A percentile compares a stretch with the other conserved stretches of the same genome.
phyloP scores from a whole-genome alignment of 202 grass and related monocot species.

The Brachypodium distachyon region DNA sequence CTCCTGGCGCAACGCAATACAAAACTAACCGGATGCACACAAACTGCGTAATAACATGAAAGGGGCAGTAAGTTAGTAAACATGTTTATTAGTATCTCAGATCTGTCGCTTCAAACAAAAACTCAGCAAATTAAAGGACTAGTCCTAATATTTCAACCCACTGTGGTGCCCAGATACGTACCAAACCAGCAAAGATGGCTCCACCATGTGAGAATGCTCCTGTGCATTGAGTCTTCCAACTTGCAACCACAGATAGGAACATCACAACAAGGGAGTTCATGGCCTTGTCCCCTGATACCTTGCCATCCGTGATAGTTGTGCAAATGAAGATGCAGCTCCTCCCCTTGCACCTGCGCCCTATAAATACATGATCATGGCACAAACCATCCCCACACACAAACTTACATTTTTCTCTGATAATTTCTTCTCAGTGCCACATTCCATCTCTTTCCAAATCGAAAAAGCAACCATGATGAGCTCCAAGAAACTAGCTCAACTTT shows the following conservation, averaged over 20 bases:
- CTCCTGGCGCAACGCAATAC: not conserved
- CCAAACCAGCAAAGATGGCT: constrained; percentile 19
- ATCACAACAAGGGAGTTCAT: constrained; percentile 31
- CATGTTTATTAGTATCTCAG: not conserved
- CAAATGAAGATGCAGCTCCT: constrained; percentile 1
- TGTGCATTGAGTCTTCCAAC: constrained; percentile 8
- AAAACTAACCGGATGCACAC: not conserved
- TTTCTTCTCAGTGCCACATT: not conserved
- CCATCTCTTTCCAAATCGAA: not conserved
- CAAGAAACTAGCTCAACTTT: constrained; percentile 54
- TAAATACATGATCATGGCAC: constrained; percentile 23
- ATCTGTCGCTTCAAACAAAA: not conserved
- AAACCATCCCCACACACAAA: constrained; percentile 28
- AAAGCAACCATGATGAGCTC: constrained; percentile 36
- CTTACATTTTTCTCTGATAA: not conserved
- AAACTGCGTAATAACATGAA: not conserved
- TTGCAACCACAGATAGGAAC: constrained; percentile 17
- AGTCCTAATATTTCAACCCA: not conserved
- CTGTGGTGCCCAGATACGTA: not conserved
- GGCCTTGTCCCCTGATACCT: constrained; percentile 29
- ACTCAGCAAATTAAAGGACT: not conserved
- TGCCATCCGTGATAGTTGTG: not conserved
- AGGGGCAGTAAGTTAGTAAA: not conserved
- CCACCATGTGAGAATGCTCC: constrained; percentile 25
- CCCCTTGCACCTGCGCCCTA: constrained; percentile 14